Evolutionary conservation across 768 basidiomycete genomes (phyloP).

Genomic region (Hypholoma fasciculare): DNA sequence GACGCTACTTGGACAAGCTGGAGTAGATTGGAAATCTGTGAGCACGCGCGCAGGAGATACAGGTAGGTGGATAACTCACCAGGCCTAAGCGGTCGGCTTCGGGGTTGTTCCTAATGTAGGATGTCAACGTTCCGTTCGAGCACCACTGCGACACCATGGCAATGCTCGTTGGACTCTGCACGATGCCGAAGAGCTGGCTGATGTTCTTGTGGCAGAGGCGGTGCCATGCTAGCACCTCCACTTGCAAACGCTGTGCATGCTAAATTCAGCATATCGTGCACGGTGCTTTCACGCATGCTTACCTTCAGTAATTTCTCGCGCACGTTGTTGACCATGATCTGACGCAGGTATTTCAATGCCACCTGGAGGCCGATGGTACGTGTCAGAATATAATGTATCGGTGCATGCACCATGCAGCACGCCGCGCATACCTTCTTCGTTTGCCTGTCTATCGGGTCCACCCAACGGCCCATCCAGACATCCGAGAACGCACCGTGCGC

Average conservation of each 20-base stretch:
- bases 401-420: not conserved
- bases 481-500: constrained; percentile 60
- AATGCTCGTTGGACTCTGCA: constrained; percentile 48
- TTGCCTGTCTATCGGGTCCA: constrained; percentile 42
- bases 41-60: not conserved
- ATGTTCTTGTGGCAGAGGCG: constrained; percentile 56
- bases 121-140: constrained; percentile 53
- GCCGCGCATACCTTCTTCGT: constrained; percentile 28
- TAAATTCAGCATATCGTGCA: not conserved
- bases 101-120: constrained; percentile 46
- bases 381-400: not conserved
- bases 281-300: not conserved
- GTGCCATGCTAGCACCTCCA: constrained; percentile 60
- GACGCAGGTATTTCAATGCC: constrained; percentile 57
- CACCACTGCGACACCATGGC: constrained; percentile 72
- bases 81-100: constrained; percentile 44
- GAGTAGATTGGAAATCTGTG: not conserved
- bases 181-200: constrained; percentile 53
- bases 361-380: constrained; percentile 37
- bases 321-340: constrained; percentile 49
- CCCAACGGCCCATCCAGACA: constrained; percentile 61
- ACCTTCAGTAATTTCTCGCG: constrained; percentile 56
- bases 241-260: constrained; percentile 47
- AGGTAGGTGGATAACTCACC: constrained; percentile 31
- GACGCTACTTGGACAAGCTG: constrained; percentile 57